These are phyloP conservation scores for Falciphora oryzae DNA, from an alignment of 2,329 filamentous ascomycete species.

Conservation along the genomic window DNA sequence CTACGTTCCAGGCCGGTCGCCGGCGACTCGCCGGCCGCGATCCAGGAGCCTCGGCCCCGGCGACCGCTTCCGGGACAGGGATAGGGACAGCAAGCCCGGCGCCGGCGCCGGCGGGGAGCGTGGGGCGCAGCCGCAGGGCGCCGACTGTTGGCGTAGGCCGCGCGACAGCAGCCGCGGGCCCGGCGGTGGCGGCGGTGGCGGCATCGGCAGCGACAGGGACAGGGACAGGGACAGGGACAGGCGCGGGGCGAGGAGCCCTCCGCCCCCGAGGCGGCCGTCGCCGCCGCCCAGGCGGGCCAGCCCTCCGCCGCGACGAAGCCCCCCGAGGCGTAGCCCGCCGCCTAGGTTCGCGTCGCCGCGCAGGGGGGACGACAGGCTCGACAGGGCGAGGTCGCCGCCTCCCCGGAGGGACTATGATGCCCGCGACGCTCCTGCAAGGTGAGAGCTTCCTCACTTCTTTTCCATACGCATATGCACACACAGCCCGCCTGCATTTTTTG, in stretches of 20 bases:
- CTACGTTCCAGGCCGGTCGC: conserved; percentile 35
- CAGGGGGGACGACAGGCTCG: conserved; percentile 28
- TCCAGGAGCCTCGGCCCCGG: conserved; percentile 28
- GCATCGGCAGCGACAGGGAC: background rate
- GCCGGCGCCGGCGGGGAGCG: background rate
- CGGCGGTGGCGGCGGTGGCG: no score
- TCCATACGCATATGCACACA: background rate
- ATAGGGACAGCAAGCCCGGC: conserved; percentile 23
- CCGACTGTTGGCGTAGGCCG: conserved; percentile 30
- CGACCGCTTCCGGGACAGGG: conserved; percentile 32
- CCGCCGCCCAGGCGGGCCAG: conserved; percentile 23
- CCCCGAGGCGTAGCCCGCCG: conserved; percentile 28
- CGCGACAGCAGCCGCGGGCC: conserved; percentile 32
- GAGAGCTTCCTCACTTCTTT: conserved; percentile 16
- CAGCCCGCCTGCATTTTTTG: conserved; percentile 11
- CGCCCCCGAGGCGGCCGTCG: background rate
- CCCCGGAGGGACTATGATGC: conserved; percentile 33
- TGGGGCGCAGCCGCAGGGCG: conserved; percentile 14
- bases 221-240: background rate
- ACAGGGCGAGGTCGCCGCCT: conserved; percentile 28
- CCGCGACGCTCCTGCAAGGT: conserved; percentile 27
- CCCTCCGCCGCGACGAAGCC: conserved; percentile 26
- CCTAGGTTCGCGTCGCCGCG: conserved; percentile 34
- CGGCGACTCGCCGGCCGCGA: conserved; percentile 27
- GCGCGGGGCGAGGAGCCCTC: background rate